Evolutionary conservation across 345 rosid genomes (phyloP).

Genomic region (Linum trigynum): DNA sequence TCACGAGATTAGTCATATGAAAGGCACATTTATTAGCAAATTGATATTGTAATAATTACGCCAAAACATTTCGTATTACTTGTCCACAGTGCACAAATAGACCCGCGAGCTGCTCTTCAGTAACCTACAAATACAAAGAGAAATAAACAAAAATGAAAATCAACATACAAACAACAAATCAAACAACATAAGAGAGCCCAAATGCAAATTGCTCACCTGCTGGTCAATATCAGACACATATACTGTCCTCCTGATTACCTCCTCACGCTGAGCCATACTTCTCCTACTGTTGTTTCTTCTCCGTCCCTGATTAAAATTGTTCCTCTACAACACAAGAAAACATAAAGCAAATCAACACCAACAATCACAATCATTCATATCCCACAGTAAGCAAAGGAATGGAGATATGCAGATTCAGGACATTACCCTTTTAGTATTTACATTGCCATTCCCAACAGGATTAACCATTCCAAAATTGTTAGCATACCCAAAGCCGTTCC

Average conservation of each 20-base stretch:
- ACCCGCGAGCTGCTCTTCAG: slow-evolving; percentile 90
- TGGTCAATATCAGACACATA: slow-evolving; percentile 80
- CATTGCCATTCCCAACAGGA: slow-evolving; percentile 43
- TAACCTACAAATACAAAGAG: slow-evolving; percentile 36
- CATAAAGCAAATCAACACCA: slow-evolving; percentile 6
- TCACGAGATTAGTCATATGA: not conserved
- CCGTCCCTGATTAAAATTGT: slow-evolving; percentile 62
- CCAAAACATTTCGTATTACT: slow-evolving; percentile 28
- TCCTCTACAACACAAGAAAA: slow-evolving; percentile 44
- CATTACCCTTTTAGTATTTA: slow-evolving; percentile 57
- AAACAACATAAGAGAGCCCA: not conserved
- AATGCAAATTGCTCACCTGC: slow-evolving; percentile 31
- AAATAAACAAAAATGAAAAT: slow-evolving; percentile 8
- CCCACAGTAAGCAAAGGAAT: not conserved
- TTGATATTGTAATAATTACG: not conserved
- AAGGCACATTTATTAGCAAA: not conserved
- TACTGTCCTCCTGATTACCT: slow-evolving; percentile 74
- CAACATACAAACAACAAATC: slow-evolving; percentile 9
- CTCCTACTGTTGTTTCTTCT: slow-evolving; percentile 74
- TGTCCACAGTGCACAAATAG: slow-evolving; percentile 74
- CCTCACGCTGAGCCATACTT: slow-evolving; percentile 82
- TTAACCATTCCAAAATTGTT: slow-evolving; percentile 42
- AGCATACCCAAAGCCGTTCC: slow-evolving; percentile 51
- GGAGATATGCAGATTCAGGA: too few species aligned
- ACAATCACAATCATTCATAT: not conserved